These are phyloP conservation scores for Casuarina equisetifolia DNA, from an alignment of 306 rosid genomes.

Conservation along the genomic window DNA sequence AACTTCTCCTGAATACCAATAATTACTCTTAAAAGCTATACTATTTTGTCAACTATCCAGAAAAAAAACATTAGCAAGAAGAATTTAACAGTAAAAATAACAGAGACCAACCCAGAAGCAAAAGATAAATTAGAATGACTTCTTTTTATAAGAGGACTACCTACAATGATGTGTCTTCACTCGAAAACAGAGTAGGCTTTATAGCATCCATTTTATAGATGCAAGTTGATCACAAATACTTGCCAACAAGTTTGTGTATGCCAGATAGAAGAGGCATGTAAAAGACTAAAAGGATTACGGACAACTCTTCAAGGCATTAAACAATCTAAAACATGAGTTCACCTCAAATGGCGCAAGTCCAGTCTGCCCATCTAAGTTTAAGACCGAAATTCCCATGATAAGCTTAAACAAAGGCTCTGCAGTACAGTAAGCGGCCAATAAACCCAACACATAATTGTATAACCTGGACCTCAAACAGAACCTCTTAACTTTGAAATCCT, in stretches of 20 bases:
- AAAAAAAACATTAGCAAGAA: no score
- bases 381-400: slow-evolving; percentile 73
- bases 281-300: background rate
- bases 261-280: background rate
- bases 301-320: background rate
- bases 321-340: slow-evolving; percentile 17
- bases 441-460: slow-evolving; percentile 67
- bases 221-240: background rate
- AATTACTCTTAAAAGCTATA: no score
- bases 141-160: background rate
- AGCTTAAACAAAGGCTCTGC: slow-evolving; percentile 84
- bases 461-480: slow-evolving; percentile 72
- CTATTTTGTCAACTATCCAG: no score
- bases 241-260: background rate
- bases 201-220: background rate
- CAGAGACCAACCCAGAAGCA: background rate
- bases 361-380: slow-evolving; percentile 81
- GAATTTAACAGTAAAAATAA: background rate
- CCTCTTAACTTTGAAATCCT: slow-evolving; percentile 64
- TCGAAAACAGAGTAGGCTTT: background rate
- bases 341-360: slow-evolving; percentile 94
- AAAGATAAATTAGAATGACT: background rate
- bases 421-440: slow-evolving; percentile 66
- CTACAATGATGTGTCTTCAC: background rate
- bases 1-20: no score